Conservation (phyloP, 371 early-diverging fungal genomes). For the Mucor indicus region DNA sequence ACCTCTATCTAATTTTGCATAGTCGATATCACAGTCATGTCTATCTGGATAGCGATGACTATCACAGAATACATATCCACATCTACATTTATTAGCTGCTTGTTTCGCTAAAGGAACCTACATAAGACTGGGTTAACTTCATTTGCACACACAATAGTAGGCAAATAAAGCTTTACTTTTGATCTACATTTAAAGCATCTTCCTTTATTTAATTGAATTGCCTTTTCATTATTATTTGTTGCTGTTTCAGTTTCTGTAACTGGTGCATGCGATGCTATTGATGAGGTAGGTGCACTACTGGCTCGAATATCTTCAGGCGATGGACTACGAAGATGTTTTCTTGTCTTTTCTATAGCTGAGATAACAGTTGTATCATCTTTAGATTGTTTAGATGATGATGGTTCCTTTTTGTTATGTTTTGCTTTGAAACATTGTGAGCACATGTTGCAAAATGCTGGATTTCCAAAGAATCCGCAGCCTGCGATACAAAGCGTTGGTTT, state of each 20-base stretch:
- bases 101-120: constrained; percentile 80
- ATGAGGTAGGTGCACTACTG: constrained; percentile 15
- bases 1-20: constrained; percentile 62
- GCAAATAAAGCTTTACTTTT: constrained; percentile 48
- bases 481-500: constrained; percentile 55
- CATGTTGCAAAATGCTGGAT: constrained; percentile 63
- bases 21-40: constrained; percentile 79
- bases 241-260: constrained; percentile 18
- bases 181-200: constrained; percentile 73
- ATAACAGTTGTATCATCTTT: constrained; percentile 1
- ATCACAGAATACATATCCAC: constrained; percentile 79
- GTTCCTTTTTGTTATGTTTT: constrained; percentile 13
- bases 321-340: constrained; percentile 36
- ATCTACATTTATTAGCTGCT: constrained; percentile 78
- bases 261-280: constrained; percentile 25
- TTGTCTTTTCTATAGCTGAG: constrained; percentile 5
- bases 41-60: constrained; percentile 72
- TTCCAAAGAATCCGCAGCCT: constrained; percentile 68
- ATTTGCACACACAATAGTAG: no score
- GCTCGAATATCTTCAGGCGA: constrained; percentile 18
- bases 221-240: constrained; percentile 27
- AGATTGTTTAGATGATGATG: constrained; percentile 9
- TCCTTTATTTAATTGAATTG: constrained; percentile 67
- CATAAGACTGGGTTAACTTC: background rate
- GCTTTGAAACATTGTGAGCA: constrained; percentile 80